Conservation (phyloP, 495 filamentous ascomycete species). For the Ascodesmis nigricans region DNA sequence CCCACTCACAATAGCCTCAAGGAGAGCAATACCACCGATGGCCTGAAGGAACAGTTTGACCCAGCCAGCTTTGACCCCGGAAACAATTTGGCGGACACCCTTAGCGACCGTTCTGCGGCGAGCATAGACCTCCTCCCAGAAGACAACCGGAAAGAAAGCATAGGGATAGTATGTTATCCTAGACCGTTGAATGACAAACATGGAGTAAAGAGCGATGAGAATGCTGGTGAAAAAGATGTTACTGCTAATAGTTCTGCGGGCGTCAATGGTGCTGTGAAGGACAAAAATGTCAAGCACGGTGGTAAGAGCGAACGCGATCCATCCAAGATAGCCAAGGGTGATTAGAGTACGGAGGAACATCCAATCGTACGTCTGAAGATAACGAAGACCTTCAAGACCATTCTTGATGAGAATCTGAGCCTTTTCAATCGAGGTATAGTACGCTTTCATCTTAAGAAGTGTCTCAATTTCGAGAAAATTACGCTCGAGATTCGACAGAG, state of each 20-base stretch:
- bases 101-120: conserved; percentile 44
- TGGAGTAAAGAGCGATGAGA: conserved; percentile 52
- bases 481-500: conserved; percentile 38
- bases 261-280: conserved; percentile 44
- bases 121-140: conserved; percentile 93
- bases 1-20: conserved; percentile 71
- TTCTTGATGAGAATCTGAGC: conserved; percentile 53
- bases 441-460: conserved; percentile 42
- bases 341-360: conserved; percentile 87
- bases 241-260: conserved; percentile 39
- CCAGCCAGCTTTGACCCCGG: conserved; percentile 36
- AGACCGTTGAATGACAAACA: conserved; percentile 57
- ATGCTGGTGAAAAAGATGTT: conserved; percentile 49
- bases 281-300: conserved; percentile 83
- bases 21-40: conserved; percentile 42
- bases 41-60: conserved; percentile 34
- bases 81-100: conserved; percentile 46
- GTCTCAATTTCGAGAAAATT: conserved; percentile 44
- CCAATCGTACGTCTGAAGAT: conserved; percentile 95
- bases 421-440: conserved; percentile 51
- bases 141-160: conserved; percentile 70
- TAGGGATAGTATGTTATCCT: conserved; percentile 81
- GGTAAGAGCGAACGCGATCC: conserved; percentile 86
- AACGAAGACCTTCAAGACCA: conserved; percentile 67
- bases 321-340: conserved; percentile 82